Percentiles rank a stretch among this genome's conserved stretches.
These are phyloP conservation scores for Dryas drummondii DNA, from an alignment of 306 rosid species.

Conservation along the genomic window DNA sequence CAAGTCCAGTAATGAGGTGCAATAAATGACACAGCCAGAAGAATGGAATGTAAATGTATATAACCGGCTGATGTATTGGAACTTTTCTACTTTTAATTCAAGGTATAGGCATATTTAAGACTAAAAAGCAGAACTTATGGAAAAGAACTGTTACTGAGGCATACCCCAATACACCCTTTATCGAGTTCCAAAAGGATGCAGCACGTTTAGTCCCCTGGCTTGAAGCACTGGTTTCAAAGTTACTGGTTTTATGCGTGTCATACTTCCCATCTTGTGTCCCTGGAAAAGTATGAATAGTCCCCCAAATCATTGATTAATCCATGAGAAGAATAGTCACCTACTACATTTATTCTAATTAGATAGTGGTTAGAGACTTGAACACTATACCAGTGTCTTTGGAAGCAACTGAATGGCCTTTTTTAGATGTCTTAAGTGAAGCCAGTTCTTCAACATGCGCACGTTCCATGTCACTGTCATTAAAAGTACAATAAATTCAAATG, in stretches of 20 bases:
- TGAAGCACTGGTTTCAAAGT: slow-evolving; percentile 11
- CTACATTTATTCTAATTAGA: background rate
- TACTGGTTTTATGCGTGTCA: slow-evolving; percentile 26
- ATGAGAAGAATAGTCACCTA: slow-evolving; percentile 6
- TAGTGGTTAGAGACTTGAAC: slow-evolving; percentile 10
- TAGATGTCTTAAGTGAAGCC: slow-evolving; percentile 58
- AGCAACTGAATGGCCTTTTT: slow-evolving; percentile 33
- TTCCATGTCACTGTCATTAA: slow-evolving; percentile 50
- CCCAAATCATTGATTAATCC: background rate
- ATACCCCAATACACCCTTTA: slow-evolving; percentile 69
- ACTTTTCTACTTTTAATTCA: background rate
- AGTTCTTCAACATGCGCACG: slow-evolving; percentile 62
- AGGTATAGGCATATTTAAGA: background rate
- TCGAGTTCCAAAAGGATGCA: slow-evolving; percentile 56
- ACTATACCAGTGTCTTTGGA: slow-evolving; percentile 38
- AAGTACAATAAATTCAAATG: slow-evolving; percentile 24
- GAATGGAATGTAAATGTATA: background rate
- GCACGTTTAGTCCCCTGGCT: slow-evolving; percentile 31
- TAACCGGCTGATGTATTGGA: background rate
- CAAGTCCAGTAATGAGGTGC: too few species aligned
- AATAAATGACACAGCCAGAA: background rate
- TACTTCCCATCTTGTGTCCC: slow-evolving; percentile 40
- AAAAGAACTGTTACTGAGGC: slow-evolving; percentile 17
- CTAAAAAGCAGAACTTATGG: background rate
- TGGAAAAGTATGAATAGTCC: slow-evolving; percentile 18